A percentile compares a stretch with the other conserved stretches of the same genome.
These are phyloP conservation scores for Ceriops decandra DNA, from an alignment of 345 rosid species.

Conservation along the genomic window DNA sequence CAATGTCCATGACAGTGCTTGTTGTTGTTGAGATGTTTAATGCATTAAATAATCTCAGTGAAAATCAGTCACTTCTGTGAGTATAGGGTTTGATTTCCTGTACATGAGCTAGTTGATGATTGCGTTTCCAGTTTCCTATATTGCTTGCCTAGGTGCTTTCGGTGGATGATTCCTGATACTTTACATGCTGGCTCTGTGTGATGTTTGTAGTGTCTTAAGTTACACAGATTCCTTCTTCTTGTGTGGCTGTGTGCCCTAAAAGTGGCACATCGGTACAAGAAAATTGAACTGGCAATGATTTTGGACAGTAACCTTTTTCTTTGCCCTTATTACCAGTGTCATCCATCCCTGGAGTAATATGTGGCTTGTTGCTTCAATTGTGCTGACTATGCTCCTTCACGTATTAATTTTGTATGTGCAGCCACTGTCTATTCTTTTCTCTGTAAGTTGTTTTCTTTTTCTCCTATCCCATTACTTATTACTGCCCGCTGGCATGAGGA, in stretches of 20 bases:
- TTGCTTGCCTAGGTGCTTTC: background rate
- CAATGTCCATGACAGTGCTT: conserved; percentile 97
- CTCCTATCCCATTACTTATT: conserved; percentile 8
- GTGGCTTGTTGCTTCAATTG: conserved; percentile 93
- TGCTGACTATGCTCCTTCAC: conserved; percentile 91
- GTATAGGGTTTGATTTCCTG: conserved; percentile 25
- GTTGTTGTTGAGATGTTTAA: conserved; percentile 99
- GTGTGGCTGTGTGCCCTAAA: no score
- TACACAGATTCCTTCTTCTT: no score
- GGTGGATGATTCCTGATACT: no score
- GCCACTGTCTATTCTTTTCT: conserved; percentile 87
- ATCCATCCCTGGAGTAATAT: conserved; percentile 98
- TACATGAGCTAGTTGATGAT: background rate
- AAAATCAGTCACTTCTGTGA: conserved; percentile 95
- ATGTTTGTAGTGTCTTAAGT: no score
- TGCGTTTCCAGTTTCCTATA: background rate
- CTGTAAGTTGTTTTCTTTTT: conserved; percentile 51
- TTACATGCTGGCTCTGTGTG: no score
- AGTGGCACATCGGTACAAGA: background rate
- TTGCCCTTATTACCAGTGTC: conserved; percentile 46
- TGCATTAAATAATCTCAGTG: conserved; percentile 97
- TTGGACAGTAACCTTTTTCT: background rate
- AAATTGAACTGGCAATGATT: background rate
- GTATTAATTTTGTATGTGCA: conserved; percentile 69
- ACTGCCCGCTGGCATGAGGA: conserved; percentile 9